A percentile compares a stretch with the other conserved stretches of the same genome.
phyloP scores from a whole-genome alignment of 2,329 filamentous ascomycete species.

The Verticillium klebahnii region DNA sequence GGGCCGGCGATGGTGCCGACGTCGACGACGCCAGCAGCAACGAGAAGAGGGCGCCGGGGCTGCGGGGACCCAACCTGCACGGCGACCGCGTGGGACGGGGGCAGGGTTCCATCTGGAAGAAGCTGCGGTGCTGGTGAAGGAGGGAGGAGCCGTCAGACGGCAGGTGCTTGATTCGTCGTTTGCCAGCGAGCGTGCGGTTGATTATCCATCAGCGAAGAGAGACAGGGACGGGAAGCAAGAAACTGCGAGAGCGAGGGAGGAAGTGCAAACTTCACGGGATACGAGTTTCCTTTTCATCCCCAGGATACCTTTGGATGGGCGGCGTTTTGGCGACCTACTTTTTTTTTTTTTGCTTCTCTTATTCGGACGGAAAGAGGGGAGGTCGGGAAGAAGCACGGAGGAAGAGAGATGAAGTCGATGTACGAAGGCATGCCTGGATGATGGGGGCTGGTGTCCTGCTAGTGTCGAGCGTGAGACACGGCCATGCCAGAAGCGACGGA shows the following conservation, averaged over 20 bases:
- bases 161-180: not conserved
- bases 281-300: not conserved
- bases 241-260: not conserved
- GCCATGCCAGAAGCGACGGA: not conserved
- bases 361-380: not conserved
- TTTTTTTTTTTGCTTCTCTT: not conserved
- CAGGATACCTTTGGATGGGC: slow-evolving; percentile 1
- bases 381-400: not conserved
- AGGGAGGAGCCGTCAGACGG: too few relatives aligned
- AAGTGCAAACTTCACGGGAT: not conserved
- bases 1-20: slow-evolving; percentile 13
- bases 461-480: not conserved
- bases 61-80: slow-evolving; percentile 37
- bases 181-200: not conserved
- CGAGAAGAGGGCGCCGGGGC: slow-evolving; percentile 42
- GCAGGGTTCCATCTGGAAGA: slow-evolving; percentile 49
- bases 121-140: slow-evolving; percentile 48
- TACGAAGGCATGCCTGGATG: not conserved
- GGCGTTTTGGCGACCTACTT: not conserved
- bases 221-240: not conserved
- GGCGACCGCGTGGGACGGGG: slow-evolving; percentile 39
- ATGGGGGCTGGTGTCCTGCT: not conserved
- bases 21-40: slow-evolving; percentile 17
- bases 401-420: not conserved
- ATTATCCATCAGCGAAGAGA: not conserved